Conservation (phyloP, 768 basidiomycete species). For the Lactifluus subvellereus region DNA sequence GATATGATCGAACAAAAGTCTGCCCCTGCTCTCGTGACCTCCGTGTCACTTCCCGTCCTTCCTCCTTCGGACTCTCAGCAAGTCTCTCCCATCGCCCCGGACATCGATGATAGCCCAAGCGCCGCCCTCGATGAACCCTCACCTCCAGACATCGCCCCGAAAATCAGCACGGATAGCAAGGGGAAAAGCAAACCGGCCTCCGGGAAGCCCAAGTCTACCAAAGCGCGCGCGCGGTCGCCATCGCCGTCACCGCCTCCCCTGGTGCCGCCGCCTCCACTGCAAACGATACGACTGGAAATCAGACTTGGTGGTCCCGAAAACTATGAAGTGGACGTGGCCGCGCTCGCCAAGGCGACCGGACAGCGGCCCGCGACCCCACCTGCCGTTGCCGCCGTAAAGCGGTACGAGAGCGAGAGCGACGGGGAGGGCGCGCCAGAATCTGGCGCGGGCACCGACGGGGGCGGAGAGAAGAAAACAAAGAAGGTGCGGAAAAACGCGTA, state of each 20-base stretch:
- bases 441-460: slow-evolving; percentile 26
- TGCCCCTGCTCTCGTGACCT: slow-evolving; percentile 6
- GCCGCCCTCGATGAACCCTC: slow-evolving; percentile 26
- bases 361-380: slow-evolving; percentile 57
- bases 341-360: slow-evolving; percentile 55
- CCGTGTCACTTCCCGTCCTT: background rate
- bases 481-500: slow-evolving; percentile 25
- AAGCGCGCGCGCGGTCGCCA: slow-evolving; percentile 41
- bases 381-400: slow-evolving; percentile 28
- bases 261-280: slow-evolving; percentile 43
- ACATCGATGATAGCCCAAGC: slow-evolving; percentile 11
- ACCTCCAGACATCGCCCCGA: slow-evolving; percentile 14
- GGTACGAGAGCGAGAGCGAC: slow-evolving; percentile 49
- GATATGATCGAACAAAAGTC: slow-evolving; percentile 17
- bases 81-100: slow-evolving; percentile 6
- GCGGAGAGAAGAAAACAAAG: slow-evolving; percentile 37
- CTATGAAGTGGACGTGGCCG: slow-evolving; percentile 65
- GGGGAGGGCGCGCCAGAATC: slow-evolving; percentile 32
- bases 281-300: slow-evolving; percentile 67
- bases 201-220: slow-evolving; percentile 48
- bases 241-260: slow-evolving; percentile 53
- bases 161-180: slow-evolving; percentile 24
- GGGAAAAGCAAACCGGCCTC: slow-evolving; percentile 23
- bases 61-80: slow-evolving; percentile 17
- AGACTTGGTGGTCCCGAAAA: slow-evolving; percentile 64